Base-by-base conservation (phyloP, 2,329 filamentous ascomycete genomes). In the Madurella fahalii region DNA sequence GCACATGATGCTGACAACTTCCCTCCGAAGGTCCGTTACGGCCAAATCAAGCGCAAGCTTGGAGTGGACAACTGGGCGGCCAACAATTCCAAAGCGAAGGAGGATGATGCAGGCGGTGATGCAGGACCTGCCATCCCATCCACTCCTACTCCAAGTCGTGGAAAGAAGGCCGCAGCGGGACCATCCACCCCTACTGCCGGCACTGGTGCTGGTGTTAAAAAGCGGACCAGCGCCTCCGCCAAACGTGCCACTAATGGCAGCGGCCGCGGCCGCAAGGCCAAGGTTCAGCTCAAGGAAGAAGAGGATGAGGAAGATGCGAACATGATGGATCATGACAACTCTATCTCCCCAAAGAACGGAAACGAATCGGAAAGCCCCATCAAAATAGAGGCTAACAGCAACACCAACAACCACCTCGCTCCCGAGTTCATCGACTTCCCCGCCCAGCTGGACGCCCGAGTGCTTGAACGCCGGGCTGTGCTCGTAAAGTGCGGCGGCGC, bases 11-110 rank as follows among this genome's bases (percentile, higher is more conserved):
- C 50, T 54, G 20, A 54, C 45, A 34, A n/a, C 11, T 44, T 32
- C 12, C 42, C 40, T 2, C 8, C 5, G 39, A 37, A 76, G 70
- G 71, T 73, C 40, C 75, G 78, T 44, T 81, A 75, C 53, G 71
- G 74, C 3, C 77, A 81, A 56, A 73, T 81, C 56, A 79, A 75
- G 65, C 68, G 69, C 44, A 77, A 78, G 65, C 67, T 76, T 0
- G 72, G 72, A 2, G 68, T 77, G 40, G 59, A 63, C n/a, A 52
- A 30, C 30, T 51, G 41, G 53, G 9, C 34, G 34, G 34, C 34
- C 34, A 37, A 37, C 13, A 15, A 37, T 11, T 4, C 34, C 34
- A 37, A 11, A 12, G 11, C 34, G 9, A 15, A 9, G 1, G 44
- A 20, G 8, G 40, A 30, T 15, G 46, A 15, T n/a, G 40, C 45